phyloP scores from a whole-genome alignment of 371 early-diverging fungal genomes.

The Mortierella sp. region DNA sequence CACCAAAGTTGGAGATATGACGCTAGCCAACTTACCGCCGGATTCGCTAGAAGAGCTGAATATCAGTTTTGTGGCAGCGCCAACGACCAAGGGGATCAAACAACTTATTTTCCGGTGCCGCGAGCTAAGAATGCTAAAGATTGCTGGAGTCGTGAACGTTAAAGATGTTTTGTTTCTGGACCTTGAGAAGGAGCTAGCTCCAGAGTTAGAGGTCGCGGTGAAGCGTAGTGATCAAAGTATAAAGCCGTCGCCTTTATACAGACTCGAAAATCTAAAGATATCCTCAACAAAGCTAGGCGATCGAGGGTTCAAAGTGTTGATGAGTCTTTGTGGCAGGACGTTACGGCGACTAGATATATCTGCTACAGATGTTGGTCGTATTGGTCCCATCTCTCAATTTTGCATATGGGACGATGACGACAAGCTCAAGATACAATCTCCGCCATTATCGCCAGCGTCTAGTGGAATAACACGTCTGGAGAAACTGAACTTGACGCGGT shows the following conservation, averaged over 20 bases:
- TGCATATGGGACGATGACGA: conserved; percentile 21
- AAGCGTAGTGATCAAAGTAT: background rate
- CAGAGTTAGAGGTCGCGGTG: conserved; percentile 1
- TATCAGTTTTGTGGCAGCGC: conserved; percentile 42
- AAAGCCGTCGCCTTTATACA: conserved; percentile 15
- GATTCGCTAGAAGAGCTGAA: conserved; percentile 25
- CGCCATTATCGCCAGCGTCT: background rate
- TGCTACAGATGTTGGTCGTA: conserved; percentile 20
- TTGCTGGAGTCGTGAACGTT: conserved; percentile 32
- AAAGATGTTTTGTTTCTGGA: conserved; percentile 30
- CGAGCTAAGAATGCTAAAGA: conserved; percentile 24
- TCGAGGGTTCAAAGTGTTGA: conserved; percentile 32
- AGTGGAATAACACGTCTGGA: conserved; percentile 16
- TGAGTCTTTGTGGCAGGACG: conserved; percentile 29
- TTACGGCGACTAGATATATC: conserved; percentile 40
- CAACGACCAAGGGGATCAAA: conserved; percentile 33
- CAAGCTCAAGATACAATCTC: background rate
- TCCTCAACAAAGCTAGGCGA: conserved; percentile 39
- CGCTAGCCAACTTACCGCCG: conserved; percentile 19
- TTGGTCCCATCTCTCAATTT: conserved; percentile 14
- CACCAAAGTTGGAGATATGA: conserved; percentile 42
- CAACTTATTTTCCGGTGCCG: conserved; percentile 24
- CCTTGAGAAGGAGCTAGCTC: conserved; percentile 20
- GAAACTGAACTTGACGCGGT: conserved; percentile 37
- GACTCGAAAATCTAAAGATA: conserved; percentile 39